phyloP scores from a whole-genome alignment of 441 rosid species.

The Brassica hybrid region DNA sequence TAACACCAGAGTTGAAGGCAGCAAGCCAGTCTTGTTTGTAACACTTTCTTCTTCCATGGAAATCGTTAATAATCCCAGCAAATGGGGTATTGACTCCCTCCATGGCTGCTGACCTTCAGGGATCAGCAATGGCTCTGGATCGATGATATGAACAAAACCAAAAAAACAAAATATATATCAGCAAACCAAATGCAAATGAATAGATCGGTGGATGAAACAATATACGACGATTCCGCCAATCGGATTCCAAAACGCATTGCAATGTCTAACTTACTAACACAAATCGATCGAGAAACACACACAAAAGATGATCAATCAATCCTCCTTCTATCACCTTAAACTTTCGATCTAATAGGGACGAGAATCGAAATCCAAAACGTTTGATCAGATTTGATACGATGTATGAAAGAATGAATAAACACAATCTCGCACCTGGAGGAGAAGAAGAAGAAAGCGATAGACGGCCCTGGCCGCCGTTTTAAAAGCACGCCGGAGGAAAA shows the following conservation, averaged over 20 bases:
- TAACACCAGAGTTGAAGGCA: constrained; percentile 59
- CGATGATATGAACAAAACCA: not conserved
- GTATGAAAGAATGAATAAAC: not conserved
- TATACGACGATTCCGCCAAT: not conserved
- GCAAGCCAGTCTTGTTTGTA: constrained; percentile 79
- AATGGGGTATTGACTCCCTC: constrained; percentile 56
- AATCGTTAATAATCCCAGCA: constrained; percentile 68
- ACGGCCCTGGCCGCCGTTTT: constrained; percentile 27
- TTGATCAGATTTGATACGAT: not conserved
- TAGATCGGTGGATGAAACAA: no score
- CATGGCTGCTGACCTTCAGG: constrained; percentile 49
- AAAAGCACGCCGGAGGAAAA: constrained; percentile 18
- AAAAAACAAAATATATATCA: not conserved
- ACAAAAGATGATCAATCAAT: not conserved
- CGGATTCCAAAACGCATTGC: not conserved
- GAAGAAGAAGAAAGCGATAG: constrained; percentile 28
- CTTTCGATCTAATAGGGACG: not conserved
- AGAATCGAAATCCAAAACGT: not conserved
- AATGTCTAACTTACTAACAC: not conserved
- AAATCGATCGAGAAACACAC: not conserved
- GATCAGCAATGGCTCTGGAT: constrained; percentile 33
- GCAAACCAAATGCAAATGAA: not conserved
- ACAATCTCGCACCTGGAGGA: constrained; percentile 35
- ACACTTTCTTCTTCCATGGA: constrained; percentile 67
- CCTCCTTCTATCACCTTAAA: not conserved